Base-by-base conservation (phyloP, 176 grass and related monocot genomes). In the Leersia perrieri region DNA sequence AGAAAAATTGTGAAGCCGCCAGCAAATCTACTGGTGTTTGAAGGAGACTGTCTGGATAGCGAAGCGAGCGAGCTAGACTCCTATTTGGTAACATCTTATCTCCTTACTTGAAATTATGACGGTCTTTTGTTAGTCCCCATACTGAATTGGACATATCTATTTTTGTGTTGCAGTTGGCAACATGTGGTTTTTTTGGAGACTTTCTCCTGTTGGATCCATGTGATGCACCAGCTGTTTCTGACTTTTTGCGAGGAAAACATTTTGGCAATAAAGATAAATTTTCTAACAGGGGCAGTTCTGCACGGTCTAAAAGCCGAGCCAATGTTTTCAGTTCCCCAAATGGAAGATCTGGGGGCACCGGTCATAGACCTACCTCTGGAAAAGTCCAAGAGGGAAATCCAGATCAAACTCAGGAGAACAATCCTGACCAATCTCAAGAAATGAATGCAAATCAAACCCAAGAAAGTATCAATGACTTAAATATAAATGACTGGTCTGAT, bases 11-110 rank as follows among this genome's bases (percentile, higher is more conserved):
- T 77, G 70, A 91, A 88, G 76, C 92, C 90, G 32, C 96, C 96
- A 73, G 90, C 96, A 45, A 91, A 95, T 99, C 88, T 99, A 31
- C 74, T 99, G 86, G 96, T 99, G 23, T 87, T 99, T 70, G 96
- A 99, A 99, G 96, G 96, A 82, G 96, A 99, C 26, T 90, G 90
- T 86, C 73, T 95, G 33, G 88, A 91, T 88, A 86, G 88, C 5
- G 96, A 94, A 78, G 84, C 92, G 25, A 88, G 93, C 76, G 92
- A 99, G 78, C 77, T 99, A 67, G 90, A 95, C 80, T 88, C 87
- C 0, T 99, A 99, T 86, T 85, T 95, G 96, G 96, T 99, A 95
- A 78, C 55, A 4, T 76, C 82, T 27, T 72, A 73, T 83, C 40
- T 47, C 70, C 64, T 70, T 93, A 64, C 22, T 53, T 70, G 29